Conservation (phyloP, 768 basidiomycete species). For the Auricularia cornea region DNA sequence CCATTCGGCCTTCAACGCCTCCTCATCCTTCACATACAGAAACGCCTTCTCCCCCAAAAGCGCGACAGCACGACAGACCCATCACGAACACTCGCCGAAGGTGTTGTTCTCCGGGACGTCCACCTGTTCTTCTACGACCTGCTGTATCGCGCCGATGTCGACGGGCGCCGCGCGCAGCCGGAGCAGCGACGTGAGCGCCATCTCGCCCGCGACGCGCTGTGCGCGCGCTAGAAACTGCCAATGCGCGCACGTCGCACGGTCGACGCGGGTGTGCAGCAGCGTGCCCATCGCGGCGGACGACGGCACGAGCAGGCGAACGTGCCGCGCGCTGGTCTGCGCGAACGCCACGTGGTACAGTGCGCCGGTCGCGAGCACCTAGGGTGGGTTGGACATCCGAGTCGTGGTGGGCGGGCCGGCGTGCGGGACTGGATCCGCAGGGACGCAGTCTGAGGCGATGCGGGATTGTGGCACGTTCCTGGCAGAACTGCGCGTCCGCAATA, state of each 20-base stretch:
- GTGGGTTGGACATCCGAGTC: not conserved
- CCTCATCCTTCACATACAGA: not conserved
- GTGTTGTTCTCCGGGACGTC: not conserved
- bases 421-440: too few species aligned
- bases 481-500: too few species aligned
- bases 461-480: too few species aligned
- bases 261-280: constrained; percentile 23
- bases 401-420: too few species aligned
- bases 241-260: constrained; percentile 15
- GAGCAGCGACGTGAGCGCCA: constrained; percentile 18
- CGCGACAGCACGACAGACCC: not conserved
- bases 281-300: constrained; percentile 10
- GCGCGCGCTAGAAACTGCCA: constrained; percentile 17
- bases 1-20: not conserved
- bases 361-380: constrained; percentile 9
- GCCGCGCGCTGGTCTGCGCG: constrained; percentile 22
- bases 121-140: not conserved
- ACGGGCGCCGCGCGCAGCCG: constrained; percentile 8
- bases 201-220: constrained; percentile 16
- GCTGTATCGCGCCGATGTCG: not conserved
- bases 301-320: constrained; percentile 21
- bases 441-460: too few species aligned
- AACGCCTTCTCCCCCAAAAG: not conserved
- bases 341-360: constrained; percentile 22
- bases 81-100: not conserved